Base-by-base conservation (phyloP, 2,329 filamentous ascomycete species). In the Penicillium italicum region DNA sequence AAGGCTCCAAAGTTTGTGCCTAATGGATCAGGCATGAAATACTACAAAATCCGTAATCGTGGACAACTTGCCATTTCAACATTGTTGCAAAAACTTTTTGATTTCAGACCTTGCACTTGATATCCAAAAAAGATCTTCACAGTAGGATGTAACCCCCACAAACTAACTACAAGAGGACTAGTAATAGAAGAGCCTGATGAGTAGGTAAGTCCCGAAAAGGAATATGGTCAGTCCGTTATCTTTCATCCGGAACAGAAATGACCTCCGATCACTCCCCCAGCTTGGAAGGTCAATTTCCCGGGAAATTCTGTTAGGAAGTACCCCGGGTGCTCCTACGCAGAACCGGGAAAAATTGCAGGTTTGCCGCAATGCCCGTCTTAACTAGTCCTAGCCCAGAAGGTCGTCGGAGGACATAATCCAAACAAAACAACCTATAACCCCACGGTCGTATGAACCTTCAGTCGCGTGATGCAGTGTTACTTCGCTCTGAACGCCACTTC, bases 351-450 rank as follows among this genome's bases (percentile, higher is more conserved):
- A 46, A 30, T 10, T 33, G 14, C 55, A 54, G 20, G 34, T 60
- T 58, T 54, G 14, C 55, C 55, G 55, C 40, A 42, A 52, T 61
- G 45, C 12, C 54, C 54, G 54, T 30, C 6, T 16, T 4, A 28
- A 41, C 59, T 61, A 61, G 47, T 24, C 55, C 50, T 40, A 24
- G 48, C 47, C 37, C 22, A 53, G 45, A 18, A 41, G 20, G 31
- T 48, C 18, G 37, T 56, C 57, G 52, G 50, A 53, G 38, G 33
- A 42, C 20, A 43, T 48, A 10, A 36, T 54, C 33, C 28, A 37
- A 34, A 47, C 30, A 31, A 31, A 36, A 40, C 28, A 45, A 11
- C 52, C n/a, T 31, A 18, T 46, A 37, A 37, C 53, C 53, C 55
- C 43, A 58, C 55, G 49, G 58, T 58, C 18, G 56, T 52, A 59